Percentiles rank a stretch among this genome's conserved stretches.
phyloP scores from a whole-genome alignment of 1,139 yeast genomes.

The Suhomyces choctaworum region DNA sequence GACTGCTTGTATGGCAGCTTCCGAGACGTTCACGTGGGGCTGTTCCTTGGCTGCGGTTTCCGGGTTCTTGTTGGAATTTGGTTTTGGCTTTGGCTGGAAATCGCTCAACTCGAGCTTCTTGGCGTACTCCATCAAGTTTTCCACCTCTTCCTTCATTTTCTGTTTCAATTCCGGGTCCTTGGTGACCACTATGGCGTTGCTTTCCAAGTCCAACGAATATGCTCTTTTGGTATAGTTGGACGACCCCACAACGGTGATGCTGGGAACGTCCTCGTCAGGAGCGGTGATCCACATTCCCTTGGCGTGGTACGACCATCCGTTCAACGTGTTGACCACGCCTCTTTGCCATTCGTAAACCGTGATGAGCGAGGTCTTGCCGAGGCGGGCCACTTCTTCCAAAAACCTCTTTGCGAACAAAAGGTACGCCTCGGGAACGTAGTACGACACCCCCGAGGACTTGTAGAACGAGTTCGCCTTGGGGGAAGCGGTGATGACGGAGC shows the following conservation, averaged over 20 bases:
- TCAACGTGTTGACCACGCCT: conserved; percentile 77
- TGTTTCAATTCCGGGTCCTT: conserved; percentile 58
- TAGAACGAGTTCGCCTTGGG: conserved; percentile 94
- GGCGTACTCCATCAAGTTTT: conserved; percentile 57
- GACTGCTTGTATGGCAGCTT: conserved; percentile 16
- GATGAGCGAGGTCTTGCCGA: conserved; percentile 50
- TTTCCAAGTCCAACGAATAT: conserved; percentile 82
- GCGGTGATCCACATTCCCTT: conserved; percentile 88
- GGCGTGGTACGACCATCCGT: conserved; percentile 99
- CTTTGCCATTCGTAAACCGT: conserved; percentile 79
- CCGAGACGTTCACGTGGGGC: conserved; percentile 12
- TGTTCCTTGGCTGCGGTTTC: not conserved
- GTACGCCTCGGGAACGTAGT: conserved; percentile 85
- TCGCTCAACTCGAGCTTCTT: conserved; percentile 53
- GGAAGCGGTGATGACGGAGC: conserved; percentile 83
- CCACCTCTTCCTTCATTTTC: conserved; percentile 62
- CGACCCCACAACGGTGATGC: conserved; percentile 83
- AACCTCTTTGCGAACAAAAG: conserved; percentile 73
- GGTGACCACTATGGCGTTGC: conserved; percentile 79
- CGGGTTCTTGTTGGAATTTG: not conserved
- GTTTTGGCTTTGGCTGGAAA: conserved; percentile 45
- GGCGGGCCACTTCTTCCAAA: conserved; percentile 50
- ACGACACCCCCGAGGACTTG: conserved; percentile 78
- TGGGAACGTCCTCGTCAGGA: conserved; percentile 60
- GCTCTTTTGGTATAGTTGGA: conserved; percentile 93